phyloP scores from a whole-genome alignment of 1,139 yeast genomes.

The Eremothecium cymbalariae region DNA sequence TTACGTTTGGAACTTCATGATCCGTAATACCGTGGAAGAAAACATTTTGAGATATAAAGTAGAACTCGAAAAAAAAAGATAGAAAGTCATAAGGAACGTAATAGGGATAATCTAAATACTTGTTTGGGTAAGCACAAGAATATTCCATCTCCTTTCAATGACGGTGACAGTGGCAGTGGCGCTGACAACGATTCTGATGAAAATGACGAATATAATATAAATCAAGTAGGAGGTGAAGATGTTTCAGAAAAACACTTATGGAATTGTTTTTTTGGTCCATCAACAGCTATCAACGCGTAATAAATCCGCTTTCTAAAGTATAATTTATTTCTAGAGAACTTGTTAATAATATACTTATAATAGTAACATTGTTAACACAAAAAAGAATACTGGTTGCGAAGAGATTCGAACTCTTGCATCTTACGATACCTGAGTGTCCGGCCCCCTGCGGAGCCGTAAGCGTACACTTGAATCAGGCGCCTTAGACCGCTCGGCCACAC shows the following conservation, averaged over 20 bases:
- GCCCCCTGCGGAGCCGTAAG: conserved; percentile 8
- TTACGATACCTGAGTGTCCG: conserved; percentile 25
- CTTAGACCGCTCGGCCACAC: conserved; percentile 30
- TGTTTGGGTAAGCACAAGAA: too few species aligned
- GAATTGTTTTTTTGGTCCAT: conserved; percentile 24
- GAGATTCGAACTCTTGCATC: conserved; percentile 29
- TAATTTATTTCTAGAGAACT: not conserved
- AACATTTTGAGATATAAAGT: conserved; percentile 49
- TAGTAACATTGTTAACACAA: conserved; percentile 1
- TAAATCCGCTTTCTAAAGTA: not conserved
- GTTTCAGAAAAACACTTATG: conserved; percentile 26
- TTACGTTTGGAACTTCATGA: conserved; percentile 85
- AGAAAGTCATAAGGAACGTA: conserved; percentile 9
- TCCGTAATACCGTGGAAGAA: conserved; percentile 83
- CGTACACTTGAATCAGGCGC: conserved; percentile 25
- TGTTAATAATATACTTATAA: not conserved
- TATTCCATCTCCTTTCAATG: conserved; percentile 8
- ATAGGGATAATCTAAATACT: too few species aligned
- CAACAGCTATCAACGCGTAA: too few species aligned
- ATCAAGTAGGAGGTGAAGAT: conserved; percentile 22
- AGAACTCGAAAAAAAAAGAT: conserved; percentile 17
- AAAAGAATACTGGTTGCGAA: conserved; percentile 22
- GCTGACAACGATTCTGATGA: conserved; percentile 11
- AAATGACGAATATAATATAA: conserved; percentile 19
- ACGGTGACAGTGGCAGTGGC: conserved; percentile 6